Conservation (phyloP, 2,329 filamentous ascomycete genomes). For the Colletotrichum sp. region DNA sequence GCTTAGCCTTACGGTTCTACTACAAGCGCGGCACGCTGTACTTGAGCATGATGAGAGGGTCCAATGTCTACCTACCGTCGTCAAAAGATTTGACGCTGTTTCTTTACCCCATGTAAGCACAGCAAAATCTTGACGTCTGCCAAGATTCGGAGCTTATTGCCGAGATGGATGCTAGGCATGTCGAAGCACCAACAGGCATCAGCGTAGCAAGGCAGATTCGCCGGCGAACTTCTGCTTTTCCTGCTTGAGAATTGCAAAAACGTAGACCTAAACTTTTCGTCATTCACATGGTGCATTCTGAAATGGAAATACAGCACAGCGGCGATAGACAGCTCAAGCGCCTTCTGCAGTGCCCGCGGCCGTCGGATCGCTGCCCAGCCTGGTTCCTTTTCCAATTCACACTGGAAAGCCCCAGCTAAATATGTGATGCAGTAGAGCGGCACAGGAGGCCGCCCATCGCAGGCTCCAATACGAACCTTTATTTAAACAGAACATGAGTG, state of each 20-base stretch:
- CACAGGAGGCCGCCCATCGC: not conserved
- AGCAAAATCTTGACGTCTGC: not conserved
- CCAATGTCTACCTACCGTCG: not conserved
- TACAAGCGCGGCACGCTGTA: not conserved
- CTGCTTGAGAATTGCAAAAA: not conserved
- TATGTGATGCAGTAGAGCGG: not conserved
- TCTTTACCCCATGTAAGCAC: not conserved
- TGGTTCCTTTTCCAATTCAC: not conserved
- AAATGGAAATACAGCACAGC: not conserved
- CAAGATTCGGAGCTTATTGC: not conserved
- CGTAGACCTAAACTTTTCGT: too few species aligned
- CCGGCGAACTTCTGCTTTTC: not conserved
- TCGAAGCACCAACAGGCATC: not conserved
- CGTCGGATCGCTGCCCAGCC: not conserved
- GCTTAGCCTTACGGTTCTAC: not conserved
- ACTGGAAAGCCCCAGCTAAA: not conserved
- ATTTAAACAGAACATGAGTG: not conserved
- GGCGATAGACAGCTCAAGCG: not conserved
- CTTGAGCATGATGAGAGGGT: not conserved
- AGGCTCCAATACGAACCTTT: not conserved
- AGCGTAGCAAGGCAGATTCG: not conserved
- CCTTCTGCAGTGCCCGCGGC: not conserved
- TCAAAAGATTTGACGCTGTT: not conserved
- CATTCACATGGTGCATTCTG: not conserved
- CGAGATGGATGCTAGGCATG: not conserved